These are phyloP conservation scores for Aspergillus sp. DNA, from an alignment of 2,329 filamentous ascomycete species.

Conservation along the genomic window DNA sequence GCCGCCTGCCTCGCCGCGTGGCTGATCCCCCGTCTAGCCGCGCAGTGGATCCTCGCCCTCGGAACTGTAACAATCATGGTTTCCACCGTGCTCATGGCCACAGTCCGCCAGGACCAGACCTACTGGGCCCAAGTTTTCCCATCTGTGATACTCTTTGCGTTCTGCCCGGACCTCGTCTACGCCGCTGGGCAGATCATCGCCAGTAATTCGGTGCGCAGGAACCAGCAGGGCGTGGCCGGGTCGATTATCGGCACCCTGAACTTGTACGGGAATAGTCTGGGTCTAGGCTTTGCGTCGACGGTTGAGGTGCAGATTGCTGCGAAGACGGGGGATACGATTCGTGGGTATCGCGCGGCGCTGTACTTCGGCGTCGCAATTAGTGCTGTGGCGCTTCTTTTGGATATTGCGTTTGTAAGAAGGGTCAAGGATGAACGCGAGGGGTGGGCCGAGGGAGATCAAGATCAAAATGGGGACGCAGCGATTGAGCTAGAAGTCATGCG, in stretches of 20 bases:
- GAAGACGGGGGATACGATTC: slow-evolving; percentile 16
- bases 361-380: slow-evolving; percentile 34
- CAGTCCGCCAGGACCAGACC: slow-evolving; percentile 46
- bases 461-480: background rate
- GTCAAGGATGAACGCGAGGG: slow-evolving; percentile 36
- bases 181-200: slow-evolving; percentile 55
- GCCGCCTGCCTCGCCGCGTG: slow-evolving; percentile 45
- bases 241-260: slow-evolving; percentile 50
- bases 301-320: slow-evolving; percentile 31
- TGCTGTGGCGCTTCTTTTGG: slow-evolving; percentile 27
- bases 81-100: slow-evolving; percentile 41
- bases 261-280: slow-evolving; percentile 45
- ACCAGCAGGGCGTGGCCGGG: slow-evolving; percentile 53
- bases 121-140: slow-evolving; percentile 49
- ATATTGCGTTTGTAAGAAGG: slow-evolving; percentile 31
- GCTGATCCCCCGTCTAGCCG: slow-evolving; percentile 48
- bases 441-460: slow-evolving; percentile 19
- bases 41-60: slow-evolving; percentile 51
- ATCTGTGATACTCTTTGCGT: slow-evolving; percentile 33
- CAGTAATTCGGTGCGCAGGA: slow-evolving; percentile 50
- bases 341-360: slow-evolving; percentile 33
- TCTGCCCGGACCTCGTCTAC: slow-evolving; percentile 53
- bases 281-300: slow-evolving; percentile 47
- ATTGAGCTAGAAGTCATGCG: background rate
- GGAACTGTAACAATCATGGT: slow-evolving; percentile 36